Percentiles rank a stretch among this genome's conserved stretches.
Evolutionary conservation across 106 monocot species (phyloP).

Genomic region (Hemerocallis citrina): DNA sequence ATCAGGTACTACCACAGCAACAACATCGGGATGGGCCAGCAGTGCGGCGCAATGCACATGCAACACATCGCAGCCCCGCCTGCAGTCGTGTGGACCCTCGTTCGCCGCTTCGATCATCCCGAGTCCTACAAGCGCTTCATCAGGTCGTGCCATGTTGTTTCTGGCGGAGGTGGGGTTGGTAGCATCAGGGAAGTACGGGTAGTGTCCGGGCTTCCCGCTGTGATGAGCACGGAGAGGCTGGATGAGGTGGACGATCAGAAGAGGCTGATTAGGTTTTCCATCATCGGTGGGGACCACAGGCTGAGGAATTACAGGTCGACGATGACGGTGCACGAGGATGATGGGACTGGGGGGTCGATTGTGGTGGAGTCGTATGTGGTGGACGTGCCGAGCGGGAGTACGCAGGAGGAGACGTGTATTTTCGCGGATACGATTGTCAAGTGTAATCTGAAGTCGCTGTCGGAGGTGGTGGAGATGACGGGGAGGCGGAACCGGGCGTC

Average conservation of each 20-base stretch:
- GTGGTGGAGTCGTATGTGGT: constrained; percentile 57
- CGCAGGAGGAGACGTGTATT: constrained; percentile 34
- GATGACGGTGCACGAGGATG: constrained; percentile 25
- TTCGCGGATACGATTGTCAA: constrained; percentile 49
- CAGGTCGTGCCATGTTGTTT: constrained; percentile 26
- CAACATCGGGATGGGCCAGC: neutral
- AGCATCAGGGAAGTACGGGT: constrained; percentile 32
- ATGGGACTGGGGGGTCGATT: constrained; percentile 7
- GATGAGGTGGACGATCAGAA: constrained; percentile 39
- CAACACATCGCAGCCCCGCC: constrained; percentile 28
- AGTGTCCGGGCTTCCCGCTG: constrained; percentile 41
- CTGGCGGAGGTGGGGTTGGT: constrained; percentile 33
- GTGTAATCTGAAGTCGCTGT: constrained; percentile 42
- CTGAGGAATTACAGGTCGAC: constrained; percentile 37
- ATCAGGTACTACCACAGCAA: neutral
- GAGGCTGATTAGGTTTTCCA: constrained; percentile 24
- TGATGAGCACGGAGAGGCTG: constrained; percentile 30
- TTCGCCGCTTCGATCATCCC: constrained; percentile 43
- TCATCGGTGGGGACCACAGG: constrained; percentile 45
- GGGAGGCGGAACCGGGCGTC: neutral
- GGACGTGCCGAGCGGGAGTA: constrained; percentile 48
- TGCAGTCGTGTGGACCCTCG: constrained; percentile 30
- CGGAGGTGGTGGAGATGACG: constrained; percentile 18
- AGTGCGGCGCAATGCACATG: constrained; percentile 37
- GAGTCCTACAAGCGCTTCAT: constrained; percentile 47